Base-by-base conservation (phyloP, 2,329 filamentous ascomycete genomes). In the Fusarium palustre region DNA sequence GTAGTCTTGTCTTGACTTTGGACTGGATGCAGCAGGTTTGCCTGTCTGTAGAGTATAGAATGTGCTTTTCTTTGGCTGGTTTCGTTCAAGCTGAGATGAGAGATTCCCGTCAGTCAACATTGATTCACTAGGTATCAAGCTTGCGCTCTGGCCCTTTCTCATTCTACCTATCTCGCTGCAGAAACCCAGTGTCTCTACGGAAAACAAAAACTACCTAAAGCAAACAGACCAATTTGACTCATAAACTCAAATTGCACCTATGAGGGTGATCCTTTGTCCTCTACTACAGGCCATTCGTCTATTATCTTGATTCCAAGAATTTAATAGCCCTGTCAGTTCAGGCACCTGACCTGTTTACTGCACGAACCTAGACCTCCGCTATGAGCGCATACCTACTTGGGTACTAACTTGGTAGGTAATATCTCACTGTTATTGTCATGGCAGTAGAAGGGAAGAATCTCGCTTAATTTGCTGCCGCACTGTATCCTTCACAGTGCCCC, bases 401-500 rank as follows among this genome's bases (percentile, higher is more conserved):
- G n/a, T n/a, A n/a, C 24, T 25, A 25, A 25, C 24, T 25, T 25
- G 7, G 24, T 25, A 25, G 24, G 24, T 25, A 25, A 25, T 25
- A 5, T 25, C 24, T 25, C 24, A 25, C 30, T 38, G 49, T 33
- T 55, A 50, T 41, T 38, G 49, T 33, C 52, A 50, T 41, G 36
- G 34, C 47, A 39, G 45, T 48, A 49, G 49, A 31, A 53, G 60
- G 59, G 60, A 28, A 54, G 61, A 68, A 69, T 66, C 42, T 68
- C 66, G 66, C 65, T 68, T 68, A 66, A 56, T 59, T 34, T 45
- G 33, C 12, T 36, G 11, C 42, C 45, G 54, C 64, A 68, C 65
- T 68, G 64, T 65, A 66, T 39, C 16, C 28, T 52, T 45, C 55
- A 68, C 65, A 38, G 64, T 68, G 65, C 65, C 65, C 60, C 65